These are phyloP conservation scores for Mortierella sp. DNA, from an alignment of 371 early-diverging fungal species.

Conservation along the genomic window DNA sequence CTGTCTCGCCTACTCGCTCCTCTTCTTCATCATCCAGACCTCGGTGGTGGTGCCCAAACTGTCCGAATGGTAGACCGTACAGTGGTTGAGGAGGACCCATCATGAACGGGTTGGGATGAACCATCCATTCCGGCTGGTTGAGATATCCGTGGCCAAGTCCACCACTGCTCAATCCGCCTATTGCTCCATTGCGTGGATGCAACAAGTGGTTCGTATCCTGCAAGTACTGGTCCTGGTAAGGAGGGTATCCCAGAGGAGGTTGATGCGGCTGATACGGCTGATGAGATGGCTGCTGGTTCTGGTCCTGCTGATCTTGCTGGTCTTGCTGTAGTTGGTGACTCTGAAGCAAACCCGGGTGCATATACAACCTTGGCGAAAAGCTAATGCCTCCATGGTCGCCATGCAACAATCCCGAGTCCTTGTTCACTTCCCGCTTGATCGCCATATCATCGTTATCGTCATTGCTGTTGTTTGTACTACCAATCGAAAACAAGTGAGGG, in stretches of 20 bases:
- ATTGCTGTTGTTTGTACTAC: conserved; percentile 5
- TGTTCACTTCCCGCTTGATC: not conserved
- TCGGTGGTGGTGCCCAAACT: conserved; percentile 10
- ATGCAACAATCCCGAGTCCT: conserved; percentile 1
- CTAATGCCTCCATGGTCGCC: not conserved
- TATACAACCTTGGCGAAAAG: conserved; percentile 34
- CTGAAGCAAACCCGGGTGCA: conserved; percentile 28
- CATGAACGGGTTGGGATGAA: conserved; percentile 31
- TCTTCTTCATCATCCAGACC: conserved; percentile 10
- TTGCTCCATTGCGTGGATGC: conserved; percentile 11
- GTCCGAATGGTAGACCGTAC: conserved; percentile 33
- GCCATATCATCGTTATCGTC: not conserved
- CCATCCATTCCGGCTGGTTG: conserved; percentile 43
- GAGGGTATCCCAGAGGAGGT: conserved; percentile 21
- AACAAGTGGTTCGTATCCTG: conserved; percentile 14
- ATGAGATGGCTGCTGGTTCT: conserved; percentile 12
- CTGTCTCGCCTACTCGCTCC: not conserved
- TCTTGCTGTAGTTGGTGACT: conserved; percentile 14
- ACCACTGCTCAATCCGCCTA: conserved; percentile 9
- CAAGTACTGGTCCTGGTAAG: conserved; percentile 31
- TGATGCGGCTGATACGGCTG: conserved; percentile 13
- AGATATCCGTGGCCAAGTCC: conserved; percentile 26
- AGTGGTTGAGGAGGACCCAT: conserved; percentile 40
- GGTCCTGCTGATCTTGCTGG: conserved; percentile 2
- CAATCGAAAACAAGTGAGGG: conserved; percentile 15